A percentile compares a stretch with the other conserved stretches of the same genome.
Evolutionary conservation across 2,329 filamentous ascomycete species (phyloP).

Genomic region (Lizonia empirigonia): DNA sequence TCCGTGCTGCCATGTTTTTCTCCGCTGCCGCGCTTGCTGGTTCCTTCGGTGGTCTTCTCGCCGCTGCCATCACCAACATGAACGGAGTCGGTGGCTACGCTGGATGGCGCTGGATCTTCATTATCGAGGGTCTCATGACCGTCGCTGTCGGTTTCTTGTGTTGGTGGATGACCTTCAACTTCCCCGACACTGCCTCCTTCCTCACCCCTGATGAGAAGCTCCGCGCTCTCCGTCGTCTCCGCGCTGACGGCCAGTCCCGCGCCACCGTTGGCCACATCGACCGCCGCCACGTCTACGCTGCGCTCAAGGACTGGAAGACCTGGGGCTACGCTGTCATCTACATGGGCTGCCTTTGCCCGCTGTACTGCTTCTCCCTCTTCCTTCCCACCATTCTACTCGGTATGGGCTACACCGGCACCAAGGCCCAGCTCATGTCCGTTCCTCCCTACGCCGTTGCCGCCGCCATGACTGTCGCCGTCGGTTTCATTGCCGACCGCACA

Average conservation of each 20-base stretch:
- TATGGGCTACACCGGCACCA: conserved; percentile 62
- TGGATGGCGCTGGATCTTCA: conserved; percentile 51
- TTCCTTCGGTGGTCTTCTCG: conserved; percentile 66
- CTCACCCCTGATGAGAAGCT: conserved; percentile 58
- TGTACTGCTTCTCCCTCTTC: conserved; percentile 46
- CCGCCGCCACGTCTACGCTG: conserved; percentile 49
- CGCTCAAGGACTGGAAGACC: conserved; percentile 57
- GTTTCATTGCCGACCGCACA: conserved; percentile 77
- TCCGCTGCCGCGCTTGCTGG: conserved; percentile 63
- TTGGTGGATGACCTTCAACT: conserved; percentile 68
- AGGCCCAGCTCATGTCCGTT: conserved; percentile 73
- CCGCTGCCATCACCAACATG: conserved; percentile 64
- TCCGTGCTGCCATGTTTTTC: conserved; percentile 64
- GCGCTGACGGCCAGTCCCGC: conserved; percentile 71
- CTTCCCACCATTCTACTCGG: conserved; percentile 57
- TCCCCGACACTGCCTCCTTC: conserved; percentile 65
- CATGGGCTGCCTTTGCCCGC: conserved; percentile 62
- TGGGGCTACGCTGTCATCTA: conserved; percentile 64
- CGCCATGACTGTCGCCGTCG: conserved; percentile 69
- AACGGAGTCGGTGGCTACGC: conserved; percentile 58
- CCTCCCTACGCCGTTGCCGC: conserved; percentile 77
- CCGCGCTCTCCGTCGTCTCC: conserved; percentile 66
- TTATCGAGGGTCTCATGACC: conserved; percentile 46
- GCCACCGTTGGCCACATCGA: conserved; percentile 58
- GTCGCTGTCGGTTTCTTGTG: conserved; percentile 45